Evolutionary conservation across 2,329 filamentous ascomycete species (phyloP), one percentile per base, ranked within the genome.

Genomic region (Daldinia eschscholtzii): DNA sequence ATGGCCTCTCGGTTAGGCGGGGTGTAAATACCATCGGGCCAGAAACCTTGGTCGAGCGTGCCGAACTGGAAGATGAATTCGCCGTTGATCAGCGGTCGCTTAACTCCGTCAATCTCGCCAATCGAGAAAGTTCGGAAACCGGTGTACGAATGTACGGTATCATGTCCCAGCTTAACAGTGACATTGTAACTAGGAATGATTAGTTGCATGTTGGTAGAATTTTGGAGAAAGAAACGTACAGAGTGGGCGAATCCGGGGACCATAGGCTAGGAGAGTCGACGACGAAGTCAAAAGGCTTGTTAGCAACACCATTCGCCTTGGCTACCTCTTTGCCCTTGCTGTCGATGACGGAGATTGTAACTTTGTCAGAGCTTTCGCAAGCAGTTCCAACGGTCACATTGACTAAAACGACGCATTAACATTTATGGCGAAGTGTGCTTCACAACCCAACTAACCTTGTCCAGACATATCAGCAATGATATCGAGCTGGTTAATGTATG

Each of bases 1-100:
- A 93, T 90, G 0, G 90, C 91, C 69, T 92, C 89, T 2, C 83
- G 81, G 7, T 83, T 92, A 0, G 91, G 91, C 0, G 91, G 85
- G 0, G 85, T 85, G 74, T 92, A 87, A 3, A 92, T 80, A 0
- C 91, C 91, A 73, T 92, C 90, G 0, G 90, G 90, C 90, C 90
- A 92, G 76, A 83, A 92, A 0, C 91, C 91, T 72, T 93, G 91
- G 64, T 93, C 91, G 0, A 93, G 82, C 0, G 90, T 90, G 2
- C 89, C 90, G 58, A 92, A 90, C 46, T 87, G 83, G 76, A 92
- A 93, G 12, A 88, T 80, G 42, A 91, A 91, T 61, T 91, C 82
- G n/a, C 88, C 89, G 68, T 93, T 93, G 42, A 93, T 79, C 0
- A 92, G 77, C 0, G 89, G 89, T 0, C 90, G 85, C 63, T 86